A percentile compares a stretch with the other conserved stretches of the same genome.
These are phyloP conservation scores for Pulveroboletus sp. DNA, from an alignment of 768 basidiomycete genomes.

Conservation along the genomic window DNA sequence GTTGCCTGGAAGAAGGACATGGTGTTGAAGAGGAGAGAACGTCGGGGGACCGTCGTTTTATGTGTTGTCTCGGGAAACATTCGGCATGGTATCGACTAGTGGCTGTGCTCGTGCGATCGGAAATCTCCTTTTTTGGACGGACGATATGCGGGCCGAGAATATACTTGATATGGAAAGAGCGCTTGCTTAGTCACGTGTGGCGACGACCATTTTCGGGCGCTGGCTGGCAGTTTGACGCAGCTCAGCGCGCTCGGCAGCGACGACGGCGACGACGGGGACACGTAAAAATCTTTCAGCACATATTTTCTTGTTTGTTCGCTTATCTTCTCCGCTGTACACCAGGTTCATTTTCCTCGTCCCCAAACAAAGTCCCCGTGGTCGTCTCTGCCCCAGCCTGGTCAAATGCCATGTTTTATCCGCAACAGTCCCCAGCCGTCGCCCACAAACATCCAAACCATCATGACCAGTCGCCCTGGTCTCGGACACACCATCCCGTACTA, in stretches of 20 bases:
- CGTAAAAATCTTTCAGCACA: slow-evolving; percentile 14
- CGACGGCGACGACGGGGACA: slow-evolving; percentile 15
- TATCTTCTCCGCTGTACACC: too few relatives aligned
- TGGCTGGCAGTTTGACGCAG: slow-evolving; percentile 19
- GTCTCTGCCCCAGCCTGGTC: slow-evolving; percentile 12
- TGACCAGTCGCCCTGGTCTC: slow-evolving; percentile 71
- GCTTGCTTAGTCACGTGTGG: slow-evolving; percentile 18
- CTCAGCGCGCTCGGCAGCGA: slow-evolving; percentile 17
- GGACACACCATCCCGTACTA: slow-evolving; percentile 56
- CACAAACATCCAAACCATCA: slow-evolving; percentile 74
- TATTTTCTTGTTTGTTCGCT: slow-evolving; percentile 17
- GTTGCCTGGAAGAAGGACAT: slow-evolving; percentile 66
- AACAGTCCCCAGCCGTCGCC: slow-evolving; percentile 76
- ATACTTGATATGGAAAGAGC: slow-evolving; percentile 10
- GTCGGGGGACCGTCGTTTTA: slow-evolving; percentile 1
- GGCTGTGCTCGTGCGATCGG: slow-evolving; percentile 21
- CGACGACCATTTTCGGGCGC: slow-evolving; percentile 27
- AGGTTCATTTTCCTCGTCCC: too few relatives aligned
- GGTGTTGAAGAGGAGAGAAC: slow-evolving; percentile 2
- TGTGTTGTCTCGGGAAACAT: slow-evolving; percentile 13
- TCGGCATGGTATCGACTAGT: slow-evolving; percentile 7
- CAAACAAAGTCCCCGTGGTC: slow-evolving; percentile 5
- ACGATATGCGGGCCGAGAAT: slow-evolving; percentile 10
- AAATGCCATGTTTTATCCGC: slow-evolving; percentile 78
- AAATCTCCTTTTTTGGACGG: slow-evolving; percentile 5